phyloP scores from a whole-genome alignment of 1,284 basidiomycete genomes.

The Earliella scabrosa region DNA sequence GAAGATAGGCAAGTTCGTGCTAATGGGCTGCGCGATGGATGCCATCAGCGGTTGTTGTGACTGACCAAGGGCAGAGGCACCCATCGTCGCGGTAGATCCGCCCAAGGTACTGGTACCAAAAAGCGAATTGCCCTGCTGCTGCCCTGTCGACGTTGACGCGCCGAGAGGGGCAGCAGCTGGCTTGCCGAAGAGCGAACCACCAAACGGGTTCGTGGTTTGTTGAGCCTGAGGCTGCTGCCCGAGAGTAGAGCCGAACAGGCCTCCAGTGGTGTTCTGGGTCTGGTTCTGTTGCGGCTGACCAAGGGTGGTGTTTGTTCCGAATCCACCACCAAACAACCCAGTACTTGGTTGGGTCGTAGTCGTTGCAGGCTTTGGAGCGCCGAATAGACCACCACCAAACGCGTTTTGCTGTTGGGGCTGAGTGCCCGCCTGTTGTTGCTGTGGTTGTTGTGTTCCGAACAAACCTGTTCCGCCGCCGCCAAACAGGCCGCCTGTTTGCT shows the following conservation, averaged over 20 bases:
- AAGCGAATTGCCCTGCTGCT: constrained; percentile 44
- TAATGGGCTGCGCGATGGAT: constrained; percentile 91
- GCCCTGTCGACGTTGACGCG: constrained; percentile 43
- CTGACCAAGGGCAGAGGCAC: constrained; percentile 43
- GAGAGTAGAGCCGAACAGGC: constrained; percentile 47
- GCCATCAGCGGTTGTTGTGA: constrained; percentile 71
- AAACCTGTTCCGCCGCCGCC: constrained; percentile 28
- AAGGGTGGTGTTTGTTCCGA: constrained; percentile 30
- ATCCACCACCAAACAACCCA: constrained; percentile 43
- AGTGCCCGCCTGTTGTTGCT: constrained; percentile 8
- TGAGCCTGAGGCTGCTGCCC: constrained; percentile 39
- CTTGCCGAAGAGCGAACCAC: constrained; percentile 48
- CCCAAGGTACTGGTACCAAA: constrained; percentile 49
- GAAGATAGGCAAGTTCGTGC: constrained; percentile 79
- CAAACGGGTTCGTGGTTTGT: constrained; percentile 39
- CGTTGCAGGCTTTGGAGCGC: constrained; percentile 36
- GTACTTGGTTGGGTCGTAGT: constrained; percentile 34
- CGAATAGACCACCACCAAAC: constrained; percentile 35
- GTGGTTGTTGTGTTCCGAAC: constrained; percentile 8
- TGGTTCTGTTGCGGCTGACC: constrained; percentile 42
- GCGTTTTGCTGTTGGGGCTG: constrained; percentile 35
- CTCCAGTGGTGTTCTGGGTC: constrained; percentile 32
- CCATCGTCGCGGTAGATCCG: constrained; percentile 39
- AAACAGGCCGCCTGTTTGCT: constrained; percentile 39
- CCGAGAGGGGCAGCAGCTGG: constrained; percentile 41